Percentiles rank a stretch among this genome's conserved stretches.
Conservation (phyloP, 2,329 filamentous ascomycete species). For the Xylaria sp. region DNA sequence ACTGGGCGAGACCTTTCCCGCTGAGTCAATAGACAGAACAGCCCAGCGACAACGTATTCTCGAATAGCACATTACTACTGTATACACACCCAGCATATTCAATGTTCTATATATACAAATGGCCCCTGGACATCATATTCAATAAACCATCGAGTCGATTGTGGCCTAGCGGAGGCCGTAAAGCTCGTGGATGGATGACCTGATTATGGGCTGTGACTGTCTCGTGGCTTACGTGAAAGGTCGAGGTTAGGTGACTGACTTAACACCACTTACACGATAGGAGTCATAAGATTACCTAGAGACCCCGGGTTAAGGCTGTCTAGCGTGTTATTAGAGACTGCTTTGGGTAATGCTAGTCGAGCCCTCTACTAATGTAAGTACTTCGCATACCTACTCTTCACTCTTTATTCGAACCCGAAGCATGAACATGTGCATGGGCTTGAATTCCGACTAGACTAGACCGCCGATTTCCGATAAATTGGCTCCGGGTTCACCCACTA, state of each 20-base stretch:
- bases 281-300: conserved; percentile 1
- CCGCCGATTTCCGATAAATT: conserved; percentile 18
- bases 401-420: too few species aligned
- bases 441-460: not conserved
- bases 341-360: conserved; percentile 6
- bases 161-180: too few species aligned
- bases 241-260: too few species aligned
- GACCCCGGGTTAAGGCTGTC: conserved; percentile 12
- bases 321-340: conserved; percentile 22
- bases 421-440: not conserved
- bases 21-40: conserved; percentile 5
- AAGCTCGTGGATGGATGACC: too few species aligned
- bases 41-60: not conserved
- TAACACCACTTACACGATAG: too few species aligned
- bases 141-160: too few species aligned
- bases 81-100: not conserved
- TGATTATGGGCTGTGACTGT: too few species aligned
- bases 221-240: too few species aligned
- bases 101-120: too few species aligned
- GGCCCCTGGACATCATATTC: too few species aligned
- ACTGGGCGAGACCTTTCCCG: conserved; percentile 18
- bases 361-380: not conserved
- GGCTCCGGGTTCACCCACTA: not conserved
- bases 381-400: too few species aligned
- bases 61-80: not conserved